Evolutionary conservation across 2,329 filamentous ascomycete species (phyloP).

Genomic region (Aspergillus uvarum): DNA sequence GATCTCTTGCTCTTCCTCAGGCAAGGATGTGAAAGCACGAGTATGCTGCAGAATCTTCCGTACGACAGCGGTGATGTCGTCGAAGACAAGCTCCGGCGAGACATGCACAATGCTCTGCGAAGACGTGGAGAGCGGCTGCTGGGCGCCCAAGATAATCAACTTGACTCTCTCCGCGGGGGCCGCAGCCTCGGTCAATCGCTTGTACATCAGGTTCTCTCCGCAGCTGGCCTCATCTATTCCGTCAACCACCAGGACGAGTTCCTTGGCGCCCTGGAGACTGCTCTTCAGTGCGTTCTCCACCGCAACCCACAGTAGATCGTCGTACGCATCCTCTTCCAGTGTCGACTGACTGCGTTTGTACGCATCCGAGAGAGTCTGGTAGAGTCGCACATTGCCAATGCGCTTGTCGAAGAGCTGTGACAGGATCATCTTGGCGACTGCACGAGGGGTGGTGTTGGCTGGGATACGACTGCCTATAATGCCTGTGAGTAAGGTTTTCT

Average conservation of each 20-base stretch:
- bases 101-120: conserved; percentile 26
- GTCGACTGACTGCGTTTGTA: conserved; percentile 27
- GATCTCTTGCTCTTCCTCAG: conserved; percentile 35
- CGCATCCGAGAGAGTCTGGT: conserved; percentile 34
- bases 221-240: conserved; percentile 38
- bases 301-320: conserved; percentile 36
- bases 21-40: conserved; percentile 25
- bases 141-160: conserved; percentile 30
- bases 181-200: conserved; percentile 27
- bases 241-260: conserved; percentile 40
- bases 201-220: conserved; percentile 29
- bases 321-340: conserved; percentile 30
- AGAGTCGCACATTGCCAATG: conserved; percentile 40
- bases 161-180: conserved; percentile 26
- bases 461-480: conserved; percentile 32
- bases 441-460: conserved; percentile 30
- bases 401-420: conserved; percentile 38
- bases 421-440: conserved; percentile 37
- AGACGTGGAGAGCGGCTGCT: conserved; percentile 16
- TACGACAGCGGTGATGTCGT: conserved; percentile 37
- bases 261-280: conserved; percentile 30
- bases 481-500: background rate
- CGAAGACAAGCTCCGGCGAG: conserved; percentile 32
- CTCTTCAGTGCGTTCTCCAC: conserved; percentile 30
- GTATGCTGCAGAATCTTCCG: conserved; percentile 26